Evolutionary conservation across 2,329 filamentous ascomycete genomes (phyloP), one percentile per base, ranked within the genome.

Genomic region (Sclerotinia glacialis): DNA sequence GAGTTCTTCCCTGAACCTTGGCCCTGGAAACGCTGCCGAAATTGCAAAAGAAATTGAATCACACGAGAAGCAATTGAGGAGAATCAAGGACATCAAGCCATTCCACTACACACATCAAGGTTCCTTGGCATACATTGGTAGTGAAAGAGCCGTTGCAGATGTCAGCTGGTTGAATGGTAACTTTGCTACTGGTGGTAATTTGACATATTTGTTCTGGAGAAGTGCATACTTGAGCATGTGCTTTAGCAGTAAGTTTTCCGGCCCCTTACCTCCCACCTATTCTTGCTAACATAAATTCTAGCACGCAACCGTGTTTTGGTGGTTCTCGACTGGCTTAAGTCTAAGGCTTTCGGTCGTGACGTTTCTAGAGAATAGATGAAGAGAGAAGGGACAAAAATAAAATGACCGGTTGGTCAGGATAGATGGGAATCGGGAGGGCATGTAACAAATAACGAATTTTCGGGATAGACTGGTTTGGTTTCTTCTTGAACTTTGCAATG

Each of bases 51-150:
- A 96, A 80, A 97, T 99, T 77, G 92, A 95, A 80, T 82, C 86
- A 64, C 83, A 92, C 72, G 93, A 97, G 85, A 92, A 90, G 80
- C 87, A 95, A 78, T 84, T 98, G 74, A 87, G 92, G 71, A 87
- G 93, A 73, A 88, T 95, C 79, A 97, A 96, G 85, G 91, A 96
- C 78, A 89, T 97, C 79, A 96, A 95, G 78, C 95, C 95, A 64
- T 99, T 99, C 84, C 90, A 96, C 82, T 99, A 99, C 86, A 95
- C 92, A 49, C 95, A 99, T 83, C 93, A 99, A 83, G 95, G 95
- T 72, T 94, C 90, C 74, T 80, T 99, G 79, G 95, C 95, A 61
- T 99, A 99, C 82, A 99, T 99, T 81, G 95, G 95, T 70, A 96
- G 92, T 79, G 95, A 99, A 79, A 94, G 94, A 85, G 95, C 95